Evolutionary conservation across 345 rosid genomes (phyloP).

Genomic region (Gossypium anomalum): DNA sequence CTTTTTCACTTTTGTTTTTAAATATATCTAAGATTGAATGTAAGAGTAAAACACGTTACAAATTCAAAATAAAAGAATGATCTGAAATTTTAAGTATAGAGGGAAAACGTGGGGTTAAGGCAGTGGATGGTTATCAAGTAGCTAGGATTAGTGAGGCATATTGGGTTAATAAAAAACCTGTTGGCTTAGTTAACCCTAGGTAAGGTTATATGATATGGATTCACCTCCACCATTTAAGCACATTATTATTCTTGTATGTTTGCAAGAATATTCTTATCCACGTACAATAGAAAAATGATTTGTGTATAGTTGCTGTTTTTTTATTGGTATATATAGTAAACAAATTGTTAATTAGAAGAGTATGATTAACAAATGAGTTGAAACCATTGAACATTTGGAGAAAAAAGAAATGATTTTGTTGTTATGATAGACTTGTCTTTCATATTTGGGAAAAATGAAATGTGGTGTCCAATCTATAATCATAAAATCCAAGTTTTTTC

Average conservation of each 20-base stretch:
- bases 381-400: background rate
- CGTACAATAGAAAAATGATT: slow-evolving; percentile 6
- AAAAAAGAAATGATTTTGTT: too few species aligned
- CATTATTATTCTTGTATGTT: slow-evolving; percentile 15
- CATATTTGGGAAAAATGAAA: background rate
- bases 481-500: background rate
- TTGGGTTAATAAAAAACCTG: background rate
- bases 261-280: slow-evolving; percentile 18
- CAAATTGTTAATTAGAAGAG: too few species aligned
- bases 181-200: slow-evolving; percentile 16
- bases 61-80: too few species aligned
- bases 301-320: background rate
- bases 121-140: background rate
- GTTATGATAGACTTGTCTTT: background rate
- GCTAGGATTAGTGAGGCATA: background rate
- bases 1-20: background rate
- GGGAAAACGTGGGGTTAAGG: background rate
- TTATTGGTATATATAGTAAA: background rate
- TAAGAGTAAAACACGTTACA: too few species aligned
- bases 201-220: slow-evolving; percentile 33
- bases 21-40: too few species aligned
- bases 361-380: background rate
- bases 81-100: background rate
- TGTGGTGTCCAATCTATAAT: background rate
- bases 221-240: slow-evolving; percentile 25